Evolutionary conservation across 2,329 filamentous ascomycete species (phyloP).

Genomic region (Trichoderma sp.): DNA sequence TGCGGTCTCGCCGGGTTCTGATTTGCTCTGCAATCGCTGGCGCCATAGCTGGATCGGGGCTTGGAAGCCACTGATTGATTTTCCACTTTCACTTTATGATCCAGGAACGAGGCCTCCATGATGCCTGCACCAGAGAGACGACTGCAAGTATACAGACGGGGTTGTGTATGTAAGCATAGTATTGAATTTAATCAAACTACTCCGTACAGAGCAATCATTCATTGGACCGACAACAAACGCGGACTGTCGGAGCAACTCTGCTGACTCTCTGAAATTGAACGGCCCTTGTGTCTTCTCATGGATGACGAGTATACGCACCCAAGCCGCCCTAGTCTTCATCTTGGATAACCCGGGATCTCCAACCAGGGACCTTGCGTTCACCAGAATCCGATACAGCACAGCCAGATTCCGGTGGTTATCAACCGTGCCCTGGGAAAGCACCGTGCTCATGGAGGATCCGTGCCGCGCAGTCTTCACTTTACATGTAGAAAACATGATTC

Average conservation of each 20-base stretch:
- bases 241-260: neutral
- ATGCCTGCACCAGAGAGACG: neutral
- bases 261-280: neutral
- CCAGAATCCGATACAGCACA: slow-evolving; percentile 17
- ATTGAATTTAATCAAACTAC: neutral
- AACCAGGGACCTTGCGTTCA: neutral
- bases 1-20: slow-evolving; percentile 18
- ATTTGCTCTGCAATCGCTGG: slow-evolving; percentile 21
- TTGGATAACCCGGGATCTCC: neutral
- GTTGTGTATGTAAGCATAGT: neutral
- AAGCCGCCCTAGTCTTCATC: neutral
- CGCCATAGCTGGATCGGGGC: slow-evolving; percentile 14
- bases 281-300: neutral
- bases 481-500: neutral
- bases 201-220: neutral
- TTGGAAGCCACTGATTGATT: neutral
- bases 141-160: neutral
- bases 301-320: neutral
- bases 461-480: neutral
- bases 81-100: neutral
- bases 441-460: neutral
- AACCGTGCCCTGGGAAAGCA: neutral
- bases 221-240: neutral
- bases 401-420: neutral
- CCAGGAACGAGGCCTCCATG: neutral